These are phyloP conservation scores for Plectranthus barbatus DNA, from an alignment of 257 asterid genomes.

Conservation along the genomic window DNA sequence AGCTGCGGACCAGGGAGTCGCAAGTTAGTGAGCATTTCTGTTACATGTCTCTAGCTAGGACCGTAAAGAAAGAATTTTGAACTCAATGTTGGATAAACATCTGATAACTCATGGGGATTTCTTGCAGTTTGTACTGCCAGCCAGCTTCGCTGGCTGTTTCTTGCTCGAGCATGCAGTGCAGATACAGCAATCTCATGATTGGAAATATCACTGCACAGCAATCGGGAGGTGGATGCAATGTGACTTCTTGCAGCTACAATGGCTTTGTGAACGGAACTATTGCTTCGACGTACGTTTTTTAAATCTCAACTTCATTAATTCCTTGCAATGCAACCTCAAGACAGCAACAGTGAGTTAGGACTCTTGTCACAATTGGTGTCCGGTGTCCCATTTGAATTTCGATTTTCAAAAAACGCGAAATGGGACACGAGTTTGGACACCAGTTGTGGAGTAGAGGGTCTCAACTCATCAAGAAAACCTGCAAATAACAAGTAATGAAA, in stretches of 20 bases:
- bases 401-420: neutral
- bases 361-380: neutral
- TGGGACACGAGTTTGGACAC: neutral
- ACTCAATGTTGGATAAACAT: neutral
- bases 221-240: slow-evolving; percentile 81
- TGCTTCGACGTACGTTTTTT: slow-evolving; percentile 45
- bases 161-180: slow-evolving; percentile 98
- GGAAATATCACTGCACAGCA: slow-evolving; percentile 80
- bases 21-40: slow-evolving; percentile 48
- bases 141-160: slow-evolving; percentile 97
- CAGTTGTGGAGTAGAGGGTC: neutral
- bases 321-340: neutral
- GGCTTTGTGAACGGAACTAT: slow-evolving; percentile 87
- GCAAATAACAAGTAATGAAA: neutral
- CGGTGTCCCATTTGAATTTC: neutral
- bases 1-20: slow-evolving; percentile 91
- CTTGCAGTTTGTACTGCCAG: slow-evolving; percentile 72
- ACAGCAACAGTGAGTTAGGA: neutral
- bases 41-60: neutral
- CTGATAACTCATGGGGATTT: neutral
- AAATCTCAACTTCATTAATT: too few species aligned
- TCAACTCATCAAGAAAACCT: neutral
- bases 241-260: slow-evolving; percentile 79
- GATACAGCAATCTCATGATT: slow-evolving; percentile 68
- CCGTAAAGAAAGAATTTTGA: neutral